Base-by-base conservation (phyloP, 2,329 filamentous ascomycete genomes). In the Fusarium austroafricanum region DNA sequence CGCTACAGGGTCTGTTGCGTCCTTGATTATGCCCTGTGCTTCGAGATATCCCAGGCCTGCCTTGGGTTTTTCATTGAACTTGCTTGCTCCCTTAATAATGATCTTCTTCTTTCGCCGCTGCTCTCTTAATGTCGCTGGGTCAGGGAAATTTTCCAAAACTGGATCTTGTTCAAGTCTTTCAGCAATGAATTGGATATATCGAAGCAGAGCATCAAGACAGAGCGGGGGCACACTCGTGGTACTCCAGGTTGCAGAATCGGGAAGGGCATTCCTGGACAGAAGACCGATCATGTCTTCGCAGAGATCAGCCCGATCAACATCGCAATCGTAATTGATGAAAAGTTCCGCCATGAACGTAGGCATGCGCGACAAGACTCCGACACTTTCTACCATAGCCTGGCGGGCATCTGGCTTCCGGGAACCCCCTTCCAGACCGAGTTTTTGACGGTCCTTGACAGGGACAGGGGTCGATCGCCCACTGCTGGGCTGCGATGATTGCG, bases 321-420 rank as follows among this genome's bases (percentile, higher is more conserved):
- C 94, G 75, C 95, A 99, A 78, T 99, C 96, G 76, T 98, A 99
- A 79, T 99, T 99, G 79, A 98, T 89, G 76, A 97, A 99, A 10
- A 99, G 85, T 78, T 99, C 96, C 12, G 92, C 89, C 89, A 98
- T 94, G 76, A 96, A 99, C 40, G 90, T 94, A 1, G 96, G 94
- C 83, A 99, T 97, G 40, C 96, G 88, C 37, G 94, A 92, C 61
- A 99, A 83, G 55, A 95, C 94, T 35, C 95, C 94, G 43, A 99
- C 91, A 72, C 92, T 97, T 80, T 99, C 96, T 6, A 99, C 93
- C 96, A 99, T 99, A 31, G 96, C 94, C 82, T 99, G 96, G 71
- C 96, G 88, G 29, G 96, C 94, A 79, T 99, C 96, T 5, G 96
- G 96, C 77, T 96, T 97, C 65, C 96, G 87, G 35, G 92, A 89